Evolutionary conservation across 2,329 filamentous ascomycete species (phyloP).

Genomic region (Colletotrichum liriopes): DNA sequence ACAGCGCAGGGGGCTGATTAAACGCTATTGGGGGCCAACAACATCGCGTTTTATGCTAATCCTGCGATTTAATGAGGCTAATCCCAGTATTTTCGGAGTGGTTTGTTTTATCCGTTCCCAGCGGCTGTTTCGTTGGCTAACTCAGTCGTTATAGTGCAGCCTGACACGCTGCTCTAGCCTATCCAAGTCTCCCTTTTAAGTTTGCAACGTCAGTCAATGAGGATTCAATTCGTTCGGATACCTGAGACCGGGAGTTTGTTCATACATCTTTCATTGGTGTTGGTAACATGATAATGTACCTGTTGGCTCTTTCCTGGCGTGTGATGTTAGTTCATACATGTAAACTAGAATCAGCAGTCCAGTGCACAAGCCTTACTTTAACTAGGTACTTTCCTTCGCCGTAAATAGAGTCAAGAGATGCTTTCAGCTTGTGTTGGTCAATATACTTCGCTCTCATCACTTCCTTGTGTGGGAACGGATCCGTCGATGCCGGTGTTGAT

Average conservation of each 20-base stretch:
- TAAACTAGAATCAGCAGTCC: background rate
- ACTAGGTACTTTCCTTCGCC: constrained; percentile 21
- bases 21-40: background rate
- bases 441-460: constrained; percentile 20
- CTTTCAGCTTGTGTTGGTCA: constrained; percentile 6
- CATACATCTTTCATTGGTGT: background rate
- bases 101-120: background rate
- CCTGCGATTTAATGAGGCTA: background rate
- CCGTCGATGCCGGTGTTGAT: background rate
- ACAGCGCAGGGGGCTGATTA: background rate
- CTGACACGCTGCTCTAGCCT: constrained; percentile 9
- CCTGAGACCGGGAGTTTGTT: background rate
- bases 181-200: background rate
- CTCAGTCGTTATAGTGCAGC: constrained; percentile 19
- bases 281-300: constrained; percentile 20
- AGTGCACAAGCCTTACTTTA: constrained; percentile 1
- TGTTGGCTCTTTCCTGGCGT: background rate
- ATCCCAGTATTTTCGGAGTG: background rate
- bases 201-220: background rate
- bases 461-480: background rate
- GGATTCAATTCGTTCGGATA: background rate
- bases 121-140: background rate
- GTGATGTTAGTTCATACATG: background rate
- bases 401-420: constrained; percentile 17
- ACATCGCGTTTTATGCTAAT: background rate